Evolutionary conservation across 192 early-diverging fungal genomes (phyloP), one percentile per base, ranked within the genome.

Genomic region (Chytriomyces hyalinus): DNA sequence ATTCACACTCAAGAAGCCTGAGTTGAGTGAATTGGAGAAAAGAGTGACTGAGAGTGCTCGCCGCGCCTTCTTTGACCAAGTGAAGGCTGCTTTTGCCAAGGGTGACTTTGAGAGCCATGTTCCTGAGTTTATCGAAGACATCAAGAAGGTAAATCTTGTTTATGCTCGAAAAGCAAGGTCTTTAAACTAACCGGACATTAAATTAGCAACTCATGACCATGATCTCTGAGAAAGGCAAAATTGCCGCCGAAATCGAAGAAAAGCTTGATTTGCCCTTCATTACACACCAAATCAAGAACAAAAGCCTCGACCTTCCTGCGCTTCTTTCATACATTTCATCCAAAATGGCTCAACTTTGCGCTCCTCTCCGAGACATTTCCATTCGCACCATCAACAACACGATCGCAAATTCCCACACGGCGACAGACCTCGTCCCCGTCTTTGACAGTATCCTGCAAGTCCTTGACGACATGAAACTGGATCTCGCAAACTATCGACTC

Each of bases 401-500:
- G 62, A 20, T 70, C n/a, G 11, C 49, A 20, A 61, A 59, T 24
- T 28, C 49, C 5, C 44, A 49, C 6, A 20, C 26, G 6, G 63
- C 44, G 3, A 44, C 79, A 17, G 76, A 65, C 48, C 48, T 81
- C 1, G 85, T 71, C 17, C 84, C 86, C 22, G 79, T 84, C 6
- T 83, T 91, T 36, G 83, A 88, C 36, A 66, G 61, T 0, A 85
- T 90, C 22, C 75, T 94, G 20, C 87, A 84, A 24, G 51, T 92
- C 0, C 75, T 95, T 45, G 93, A 96, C 26, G 79, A 84, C 10
- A 96, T 96, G 95, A 86, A 88, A 61, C 78, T 94, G 60, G 95
- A 96, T 75, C 75, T 95, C n/a, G 83, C 90, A 43, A 96, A 96
- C 81, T 94, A 89, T 80, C 77, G 89, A 6, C 70, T 96, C 43